These are phyloP conservation scores for Aspergillus leporis DNA, from an alignment of 495 filamentous ascomycete genomes.

Conservation along the genomic window DNA sequence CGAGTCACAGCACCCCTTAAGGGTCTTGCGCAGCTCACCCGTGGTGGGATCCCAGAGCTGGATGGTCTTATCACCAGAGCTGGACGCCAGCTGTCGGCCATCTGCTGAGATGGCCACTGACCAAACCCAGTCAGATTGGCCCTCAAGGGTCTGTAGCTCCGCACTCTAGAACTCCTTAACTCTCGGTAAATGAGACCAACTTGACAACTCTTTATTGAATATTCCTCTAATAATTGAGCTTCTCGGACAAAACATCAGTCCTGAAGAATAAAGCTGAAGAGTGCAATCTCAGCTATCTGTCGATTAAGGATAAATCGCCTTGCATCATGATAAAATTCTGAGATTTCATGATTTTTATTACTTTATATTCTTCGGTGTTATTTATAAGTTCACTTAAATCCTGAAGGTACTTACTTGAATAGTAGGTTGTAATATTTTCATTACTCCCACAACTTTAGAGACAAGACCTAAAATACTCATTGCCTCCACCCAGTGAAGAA, in stretches of 20 bases:
- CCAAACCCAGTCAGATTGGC: slow-evolving; percentile 4
- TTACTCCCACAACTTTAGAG: not conserved
- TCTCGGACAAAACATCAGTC: slow-evolving; percentile 32
- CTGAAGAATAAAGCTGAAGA: slow-evolving; percentile 12
- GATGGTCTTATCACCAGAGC: slow-evolving; percentile 22
- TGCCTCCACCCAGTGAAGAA: slow-evolving; percentile 6
- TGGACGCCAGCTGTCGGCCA: not conserved
- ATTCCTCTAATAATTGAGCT: slow-evolving; percentile 25
- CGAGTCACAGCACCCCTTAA: too few relatives aligned
- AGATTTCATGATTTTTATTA: slow-evolving; percentile 21
- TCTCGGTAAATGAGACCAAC: slow-evolving; percentile 7
- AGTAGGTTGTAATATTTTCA: not conserved
- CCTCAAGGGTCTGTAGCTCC: slow-evolving; percentile 21
- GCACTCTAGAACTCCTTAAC: slow-evolving; percentile 12
- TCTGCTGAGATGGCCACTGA: not conserved
- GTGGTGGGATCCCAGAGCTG: slow-evolving; percentile 36
- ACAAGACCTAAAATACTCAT: slow-evolving; percentile 3
- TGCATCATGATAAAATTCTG: slow-evolving; percentile 30
- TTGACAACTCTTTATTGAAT: slow-evolving; percentile 6
- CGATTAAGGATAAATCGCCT: slow-evolving; percentile 31
- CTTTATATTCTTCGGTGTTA: slow-evolving; percentile 6
- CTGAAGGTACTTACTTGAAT: slow-evolving; percentile 2
- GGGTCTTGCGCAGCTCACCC: slow-evolving; percentile 14
- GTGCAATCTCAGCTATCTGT: slow-evolving; percentile 32
- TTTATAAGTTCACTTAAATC: not conserved